Evolutionary conservation across 352 stramenopile species (phyloP), one percentile per base, ranked within the genome.

Genomic region (Phytopythium chamaehyphon): DNA sequence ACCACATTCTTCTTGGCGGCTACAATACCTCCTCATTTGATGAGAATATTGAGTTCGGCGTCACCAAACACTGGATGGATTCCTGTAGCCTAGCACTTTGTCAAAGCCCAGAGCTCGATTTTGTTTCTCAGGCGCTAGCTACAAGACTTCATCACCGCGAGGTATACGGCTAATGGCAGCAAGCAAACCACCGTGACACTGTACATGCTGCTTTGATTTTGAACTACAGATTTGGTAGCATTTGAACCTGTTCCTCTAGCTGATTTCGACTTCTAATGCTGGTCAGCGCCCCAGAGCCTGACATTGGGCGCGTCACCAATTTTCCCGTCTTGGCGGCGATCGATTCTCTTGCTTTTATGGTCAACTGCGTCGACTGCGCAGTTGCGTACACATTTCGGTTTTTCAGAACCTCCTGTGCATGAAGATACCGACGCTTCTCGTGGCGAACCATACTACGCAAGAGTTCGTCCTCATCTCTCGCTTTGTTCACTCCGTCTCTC

Each of bases 371-470:
- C 2, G 77, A 72, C 40, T 89, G 76, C 1, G 64, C 53, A 6
- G 81, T 83, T 9, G 78, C 81, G 60, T 90, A 89, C 55, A 69
- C 49, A 36, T 92, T 92, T 35, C 78, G 72, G 35, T 65, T 73
- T 48, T 83, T 68, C 18, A 92, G 54, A 14, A 80, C 70, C 10
- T 73, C 68, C 28, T 79, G 75, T 3, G 81, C 76, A 39, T 90
- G 74, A 21, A 59, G 26, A 37, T 69, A 82, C 1, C 81, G 74
- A 24, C 75, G 64, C 24, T 78, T 61, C 55, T 92, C 81, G 40
- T 92, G 76, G 24, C 71, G 72, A 21, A 84, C 81, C 33, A 87
- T 72, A 18, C 54, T 53, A 11, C 75, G 66, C 12, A 88, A 49
- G 21, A 69, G 75, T 28, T 92, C 81, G 18, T 86, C 77, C 47